Evolutionary conservation across 768 basidiomycete genomes (phyloP), one percentile per base, ranked within the genome.

Genomic region (Rossbeevera mucosa): DNA sequence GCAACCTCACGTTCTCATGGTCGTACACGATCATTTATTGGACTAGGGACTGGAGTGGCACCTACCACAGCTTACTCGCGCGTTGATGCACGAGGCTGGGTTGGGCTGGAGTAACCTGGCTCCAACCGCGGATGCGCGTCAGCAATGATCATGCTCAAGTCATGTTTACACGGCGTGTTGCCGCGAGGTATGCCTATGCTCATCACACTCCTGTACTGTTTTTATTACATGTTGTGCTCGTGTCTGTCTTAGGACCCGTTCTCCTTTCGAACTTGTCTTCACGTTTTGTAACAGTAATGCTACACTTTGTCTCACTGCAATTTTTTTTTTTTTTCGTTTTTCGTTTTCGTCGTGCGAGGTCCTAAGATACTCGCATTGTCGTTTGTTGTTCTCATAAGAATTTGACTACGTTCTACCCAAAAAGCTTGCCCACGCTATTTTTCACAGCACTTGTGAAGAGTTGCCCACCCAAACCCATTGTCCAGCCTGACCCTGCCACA

Each of bases 31-130:
- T 88, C 87, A 40, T 86, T 88, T 58, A 88, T 91, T 65, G 84
- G 85, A 20, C 59, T 91, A 8, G 80, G 81, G 41, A 73, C 79
- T 22, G 81, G 83, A 14, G 78, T 82, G 20, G 85, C 85, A 24
- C 87, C 90, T 11, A 92, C 90, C 7, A 88, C 85, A 18, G 90
- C 85, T 4, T 86, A 87, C 57, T 88, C 89, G 13, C 85, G 84
- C 59, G 89, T 92, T 48, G 90, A 92, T 64, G 90, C 80, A 52
- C 80, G 86, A 53, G 90, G 90, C n/a, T 89, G 83, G 73, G 75
- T 89, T 52, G 86, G 82, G 25, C 60, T 82, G 44, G 74, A 78
- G 60, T 72, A 61, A 60, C 53, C 43, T 43, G 38, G 54, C 53
- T 40, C 52, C 49, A 57, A 22, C 53, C 33, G 2, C 42, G 33